Evolutionary conservation across 768 basidiomycete species (phyloP), one percentile per base, ranked within the genome.

Genomic region (Russula sp.): DNA sequence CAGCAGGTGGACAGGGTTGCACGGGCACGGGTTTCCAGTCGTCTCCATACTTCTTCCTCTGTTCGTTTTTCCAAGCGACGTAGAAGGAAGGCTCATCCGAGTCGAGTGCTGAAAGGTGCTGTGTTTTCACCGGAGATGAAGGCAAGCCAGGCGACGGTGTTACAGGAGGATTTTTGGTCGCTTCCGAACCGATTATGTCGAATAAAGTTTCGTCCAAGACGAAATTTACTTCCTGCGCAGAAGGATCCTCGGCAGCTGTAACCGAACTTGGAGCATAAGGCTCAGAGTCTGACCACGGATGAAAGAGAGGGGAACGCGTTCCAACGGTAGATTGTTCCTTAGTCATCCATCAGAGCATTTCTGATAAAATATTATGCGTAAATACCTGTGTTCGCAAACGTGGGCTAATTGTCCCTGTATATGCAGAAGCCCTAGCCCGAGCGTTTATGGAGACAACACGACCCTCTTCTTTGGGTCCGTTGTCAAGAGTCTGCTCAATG

Each of bases 131-230:
- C 34, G 42, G 60, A 52, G 64, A 51, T 44, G 40, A 48, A 26
- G 55, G 24, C 26, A 14, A 50, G 36, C 22, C 14, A 38, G 14
- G 40, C 11, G 49, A 46, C 1, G 42, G 53, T 26, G 40, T 48
- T 40, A n/a, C 32, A 18, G 64, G 59, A 40, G 49, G 24, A 55
- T 56, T 48, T 18, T 24, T 53, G 52, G 52, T 58, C 46, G 32
- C 49, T 42, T 57, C 62, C 52, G 46, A 24, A 40, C 32, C 46
- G 11, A 69, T 42, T 52, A 75, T 64, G 57, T 78, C 73, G 56
- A 74, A 74, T 59, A 72, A 67, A 34, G 72, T 71, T 24, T 72
- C 71, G 56, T 79, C 76, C 36, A 78, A 64, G 40, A 73, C 68
- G 59, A 77, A 77, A 32, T 72, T 70, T 26, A 60, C 65, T 26